phyloP scores from a whole-genome alignment of 257 asterid species.

The Scutellaria baicalensis region DNA sequence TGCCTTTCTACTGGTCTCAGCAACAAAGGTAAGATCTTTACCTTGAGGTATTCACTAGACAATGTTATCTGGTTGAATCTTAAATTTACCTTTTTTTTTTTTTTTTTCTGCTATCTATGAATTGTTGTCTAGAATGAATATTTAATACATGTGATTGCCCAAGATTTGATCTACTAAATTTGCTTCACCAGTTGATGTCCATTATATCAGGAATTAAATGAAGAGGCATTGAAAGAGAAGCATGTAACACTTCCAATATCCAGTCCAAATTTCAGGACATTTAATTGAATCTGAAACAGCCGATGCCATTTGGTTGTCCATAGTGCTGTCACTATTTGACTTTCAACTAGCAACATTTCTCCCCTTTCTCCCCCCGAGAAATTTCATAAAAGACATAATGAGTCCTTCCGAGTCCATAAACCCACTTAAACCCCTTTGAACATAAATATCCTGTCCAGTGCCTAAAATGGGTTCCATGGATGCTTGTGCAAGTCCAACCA shows the following conservation, averaged over 20 bases:
- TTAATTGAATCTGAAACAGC: background rate
- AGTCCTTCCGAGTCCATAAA: background rate
- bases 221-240: background rate
- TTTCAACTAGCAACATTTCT: background rate
- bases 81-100: background rate
- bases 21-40: slow-evolving; percentile 39
- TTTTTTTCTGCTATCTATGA: background rate
- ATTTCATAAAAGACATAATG: background rate
- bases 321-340: background rate
- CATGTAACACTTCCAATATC: background rate
- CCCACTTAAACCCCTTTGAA: too few relatives aligned
- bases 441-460: background rate
- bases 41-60: slow-evolving; percentile 1
- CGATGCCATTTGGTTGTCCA: background rate
- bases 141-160: background rate
- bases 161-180: background rate
- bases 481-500: background rate
- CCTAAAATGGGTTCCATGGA: background rate
- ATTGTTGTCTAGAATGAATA: background rate
- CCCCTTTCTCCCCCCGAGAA: background rate
- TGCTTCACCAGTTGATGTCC: background rate
- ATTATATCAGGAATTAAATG: background rate
- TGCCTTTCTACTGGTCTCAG: slow-evolving; percentile 38
- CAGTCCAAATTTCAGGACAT: background rate
- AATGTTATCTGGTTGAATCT: background rate